Evolutionary conservation across 176 grass and related monocot species (phyloP), one percentile per base, ranked within the genome.

Genomic region (Phoenix roebelenii): DNA sequence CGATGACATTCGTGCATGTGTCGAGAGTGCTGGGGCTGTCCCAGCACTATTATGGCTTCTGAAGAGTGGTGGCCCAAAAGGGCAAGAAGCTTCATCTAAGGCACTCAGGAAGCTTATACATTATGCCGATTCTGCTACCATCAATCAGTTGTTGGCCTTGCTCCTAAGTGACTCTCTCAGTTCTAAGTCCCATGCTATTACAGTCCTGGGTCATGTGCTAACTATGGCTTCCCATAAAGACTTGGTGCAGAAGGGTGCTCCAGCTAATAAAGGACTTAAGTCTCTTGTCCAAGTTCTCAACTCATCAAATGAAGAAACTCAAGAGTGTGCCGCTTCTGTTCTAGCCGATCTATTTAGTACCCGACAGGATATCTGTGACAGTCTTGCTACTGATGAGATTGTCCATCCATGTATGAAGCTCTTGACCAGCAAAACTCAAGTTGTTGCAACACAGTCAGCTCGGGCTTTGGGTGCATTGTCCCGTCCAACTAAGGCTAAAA

Each of bases 1-100:
- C 73, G 81, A 92, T 12, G 84, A 97, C 77, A 97, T 97, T 65
- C 83, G 93, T 63, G 93, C 87, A 56, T 97, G 93, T 85, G 85
- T 92, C 60, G 84, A 91, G 61, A 91, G 87, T 72, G 84, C 92
- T 15, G 87, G 92, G 49, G 87, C 93, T 51, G 81, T 85, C 71
- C 59, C 85, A 52, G 82, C 87, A 24, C 79, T 97, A 22, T 67
- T 97, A 67, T 91, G 87, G 93, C 80, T 97, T 82, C 77, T 85
- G 59, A 97, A 97, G 71, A 76, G 73, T 7, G 81, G 85, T 29
- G 79, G 76, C 55, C 52, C 73, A 50, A 75, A 55, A 73, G 93
- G 87, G 55, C 84, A 88, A 83, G 84, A 91, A 53, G 75, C 84
- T 65, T 91, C 93, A 71, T 81, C 82, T 57, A 85, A 91, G 79